Evolutionary conservation across 2,329 filamentous ascomycete species (phyloP).

Genomic region (Pyricularia grisea): DNA sequence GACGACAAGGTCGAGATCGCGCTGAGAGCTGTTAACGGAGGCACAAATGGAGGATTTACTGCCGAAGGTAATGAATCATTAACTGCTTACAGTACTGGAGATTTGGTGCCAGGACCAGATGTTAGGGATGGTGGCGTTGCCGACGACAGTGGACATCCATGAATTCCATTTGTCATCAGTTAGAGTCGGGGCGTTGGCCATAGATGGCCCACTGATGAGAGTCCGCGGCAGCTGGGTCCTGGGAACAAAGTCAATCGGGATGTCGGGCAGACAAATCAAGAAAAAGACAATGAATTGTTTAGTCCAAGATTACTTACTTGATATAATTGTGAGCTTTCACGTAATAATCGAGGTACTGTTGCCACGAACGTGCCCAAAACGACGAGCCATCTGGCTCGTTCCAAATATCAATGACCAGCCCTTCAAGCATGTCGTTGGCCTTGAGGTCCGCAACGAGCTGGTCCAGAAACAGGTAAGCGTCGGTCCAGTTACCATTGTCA

Average conservation of each 20-base stretch:
- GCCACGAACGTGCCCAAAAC: conserved; percentile 26
- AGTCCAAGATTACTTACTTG: conserved; percentile 15
- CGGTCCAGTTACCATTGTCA: conserved; percentile 37
- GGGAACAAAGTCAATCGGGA: background rate
- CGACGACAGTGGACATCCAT: conserved; percentile 22
- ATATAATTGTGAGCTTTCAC: conserved; percentile 15
- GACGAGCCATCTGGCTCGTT: conserved; percentile 36
- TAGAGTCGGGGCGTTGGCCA: conserved; percentile 20
- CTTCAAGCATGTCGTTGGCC: conserved; percentile 24
- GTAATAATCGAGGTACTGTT: conserved; percentile 31
- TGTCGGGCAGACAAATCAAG: background rate
- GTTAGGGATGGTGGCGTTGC: conserved; percentile 28
- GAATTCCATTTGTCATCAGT: conserved; percentile 29
- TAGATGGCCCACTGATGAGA: conserved; percentile 28
- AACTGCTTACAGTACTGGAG: background rate
- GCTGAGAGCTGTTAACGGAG: conserved; percentile 15
- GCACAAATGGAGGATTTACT: background rate
- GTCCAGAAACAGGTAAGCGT: conserved; percentile 31
- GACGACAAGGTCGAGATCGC: conserved; percentile 20
- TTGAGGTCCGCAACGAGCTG: conserved; percentile 24
- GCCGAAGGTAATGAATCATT: background rate
- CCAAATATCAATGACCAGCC: conserved; percentile 39
- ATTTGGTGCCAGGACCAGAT: conserved; percentile 30
- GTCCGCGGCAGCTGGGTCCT: conserved; percentile 7
- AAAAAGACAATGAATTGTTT: no score